Evolutionary conservation across 345 rosid genomes (phyloP).

Genomic region (Eutrema heterophyllum): DNA sequence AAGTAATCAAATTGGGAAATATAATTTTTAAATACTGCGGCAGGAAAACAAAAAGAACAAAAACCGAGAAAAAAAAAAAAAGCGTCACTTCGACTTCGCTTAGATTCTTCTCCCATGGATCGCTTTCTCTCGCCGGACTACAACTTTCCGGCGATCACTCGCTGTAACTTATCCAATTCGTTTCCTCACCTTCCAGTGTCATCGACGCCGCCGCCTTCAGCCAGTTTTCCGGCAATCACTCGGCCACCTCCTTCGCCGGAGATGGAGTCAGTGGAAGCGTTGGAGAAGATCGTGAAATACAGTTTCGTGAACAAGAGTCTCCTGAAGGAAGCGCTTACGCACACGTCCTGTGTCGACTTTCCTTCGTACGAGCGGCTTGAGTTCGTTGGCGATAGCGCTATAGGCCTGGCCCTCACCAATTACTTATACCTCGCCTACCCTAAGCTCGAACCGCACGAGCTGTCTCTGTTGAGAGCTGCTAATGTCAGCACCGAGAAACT

Average conservation of each 20-base stretch:
- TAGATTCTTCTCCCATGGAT: slow-evolving; percentile 22
- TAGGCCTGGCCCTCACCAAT: slow-evolving; percentile 46
- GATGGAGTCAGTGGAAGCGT: slow-evolving; percentile 41
- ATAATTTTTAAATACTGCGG: background rate
- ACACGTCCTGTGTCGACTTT: slow-evolving; percentile 43
- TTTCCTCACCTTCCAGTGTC: background rate
- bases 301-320: slow-evolving; percentile 42
- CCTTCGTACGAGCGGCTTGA: slow-evolving; percentile 68
- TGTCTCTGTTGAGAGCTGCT: slow-evolving; percentile 58
- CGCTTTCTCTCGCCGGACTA: slow-evolving; percentile 10
- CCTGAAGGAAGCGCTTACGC: slow-evolving; percentile 64
- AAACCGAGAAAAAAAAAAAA: background rate
- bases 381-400: slow-evolving; percentile 70
- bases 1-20: slow-evolving; percentile 2
- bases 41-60: background rate
- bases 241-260: slow-evolving; percentile 10
- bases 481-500: slow-evolving; percentile 77
- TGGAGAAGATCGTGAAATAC: slow-evolving; percentile 54
- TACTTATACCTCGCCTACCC: slow-evolving; percentile 52
- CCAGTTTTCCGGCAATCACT: background rate
- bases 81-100: background rate
- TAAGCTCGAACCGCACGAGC: slow-evolving; percentile 42
- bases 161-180: background rate
- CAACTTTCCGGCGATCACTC: slow-evolving; percentile 14
- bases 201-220: background rate